phyloP scores from a whole-genome alignment of 495 filamentous ascomycete genomes.

The Parachaetomium inaequale region DNA sequence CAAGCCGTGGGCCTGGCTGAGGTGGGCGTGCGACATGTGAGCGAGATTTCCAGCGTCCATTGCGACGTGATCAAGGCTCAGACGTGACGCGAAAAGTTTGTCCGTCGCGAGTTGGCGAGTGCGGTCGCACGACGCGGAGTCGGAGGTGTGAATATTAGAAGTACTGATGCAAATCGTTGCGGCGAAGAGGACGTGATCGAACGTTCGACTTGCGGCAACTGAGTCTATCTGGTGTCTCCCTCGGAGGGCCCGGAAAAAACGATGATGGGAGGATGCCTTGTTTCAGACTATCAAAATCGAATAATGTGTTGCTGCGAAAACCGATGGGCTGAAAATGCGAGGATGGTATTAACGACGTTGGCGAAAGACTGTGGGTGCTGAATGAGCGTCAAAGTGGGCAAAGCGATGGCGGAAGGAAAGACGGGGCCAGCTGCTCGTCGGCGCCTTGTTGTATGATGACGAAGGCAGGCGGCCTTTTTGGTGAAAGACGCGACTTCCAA shows the following conservation, averaged over 20 bases:
- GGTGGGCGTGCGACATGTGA: constrained; percentile 95
- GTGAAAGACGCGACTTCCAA: not conserved
- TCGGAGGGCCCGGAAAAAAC: constrained; percentile 26
- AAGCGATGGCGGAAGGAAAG: constrained; percentile 24
- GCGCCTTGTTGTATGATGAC: not conserved
- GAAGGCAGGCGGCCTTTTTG: constrained; percentile 3
- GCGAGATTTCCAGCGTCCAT: constrained; percentile 99
- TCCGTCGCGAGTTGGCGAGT: not conserved
- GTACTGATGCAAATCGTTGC: constrained; percentile 24
- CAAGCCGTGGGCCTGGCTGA: constrained; percentile 63
- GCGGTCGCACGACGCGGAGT: not conserved
- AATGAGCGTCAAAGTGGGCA: constrained; percentile 30
- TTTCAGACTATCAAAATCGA: constrained; percentile 19
- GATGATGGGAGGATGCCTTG: constrained; percentile 26
- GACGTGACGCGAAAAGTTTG: not conserved
- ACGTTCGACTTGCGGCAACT: constrained; percentile 27
- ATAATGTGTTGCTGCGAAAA: constrained; percentile 15
- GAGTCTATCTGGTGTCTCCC: constrained; percentile 33
- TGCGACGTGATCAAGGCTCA: constrained; percentile 42
- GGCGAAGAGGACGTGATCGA: constrained; percentile 34
- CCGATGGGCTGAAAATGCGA: not conserved
- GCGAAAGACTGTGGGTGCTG: constrained; percentile 30
- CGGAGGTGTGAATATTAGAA: constrained; percentile 25
- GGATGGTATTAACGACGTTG: constrained; percentile 27
- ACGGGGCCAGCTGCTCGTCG: constrained; percentile 7